Evolutionary conservation across 371 early-diverging fungal genomes (phyloP).

Genomic region (Chytridiales sp.): DNA sequence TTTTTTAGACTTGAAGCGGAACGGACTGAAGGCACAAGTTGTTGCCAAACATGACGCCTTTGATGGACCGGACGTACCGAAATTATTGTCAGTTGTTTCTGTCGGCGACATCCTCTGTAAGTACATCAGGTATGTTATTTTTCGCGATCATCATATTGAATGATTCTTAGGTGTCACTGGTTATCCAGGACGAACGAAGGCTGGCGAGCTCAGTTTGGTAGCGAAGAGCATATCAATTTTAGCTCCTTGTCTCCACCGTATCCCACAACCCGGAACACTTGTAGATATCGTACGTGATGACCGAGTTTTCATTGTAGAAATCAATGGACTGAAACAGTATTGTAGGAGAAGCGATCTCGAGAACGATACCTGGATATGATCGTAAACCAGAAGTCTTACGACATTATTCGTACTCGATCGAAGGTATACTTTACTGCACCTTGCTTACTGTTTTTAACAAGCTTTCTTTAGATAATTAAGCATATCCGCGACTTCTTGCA

Average conservation of each 20-base stretch:
- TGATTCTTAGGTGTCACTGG: slow-evolving; percentile 70
- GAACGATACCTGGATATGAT: slow-evolving; percentile 87
- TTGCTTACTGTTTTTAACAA: too few relatives aligned
- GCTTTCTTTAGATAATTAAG: slow-evolving; percentile 57
- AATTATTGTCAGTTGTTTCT: slow-evolving; percentile 47
- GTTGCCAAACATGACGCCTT: slow-evolving; percentile 57
- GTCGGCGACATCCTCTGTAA: slow-evolving; percentile 35
- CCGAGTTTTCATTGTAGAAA: too few relatives aligned
- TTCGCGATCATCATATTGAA: slow-evolving; percentile 9
- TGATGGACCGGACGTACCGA: slow-evolving; percentile 36
- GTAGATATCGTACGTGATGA: slow-evolving; percentile 29
- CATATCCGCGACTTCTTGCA: slow-evolving; percentile 80
- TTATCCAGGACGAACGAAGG: slow-evolving; percentile 73
- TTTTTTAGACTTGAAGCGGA: slow-evolving; percentile 70
- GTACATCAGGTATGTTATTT: background rate
- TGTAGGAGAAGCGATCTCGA: slow-evolving; percentile 76
- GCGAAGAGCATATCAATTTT: slow-evolving; percentile 66
- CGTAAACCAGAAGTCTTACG: slow-evolving; percentile 68
- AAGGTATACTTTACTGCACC: slow-evolving; percentile 46
- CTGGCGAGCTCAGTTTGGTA: slow-evolving; percentile 81
- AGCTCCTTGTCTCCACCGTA: slow-evolving; percentile 82
- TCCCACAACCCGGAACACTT: slow-evolving; percentile 57
- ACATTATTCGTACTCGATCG: slow-evolving; percentile 58
- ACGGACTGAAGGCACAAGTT: slow-evolving; percentile 65
- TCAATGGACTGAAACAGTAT: slow-evolving; percentile 14